phyloP scores from a whole-genome alignment of 257 asterid genomes.

The Nicotiana knightiana region DNA sequence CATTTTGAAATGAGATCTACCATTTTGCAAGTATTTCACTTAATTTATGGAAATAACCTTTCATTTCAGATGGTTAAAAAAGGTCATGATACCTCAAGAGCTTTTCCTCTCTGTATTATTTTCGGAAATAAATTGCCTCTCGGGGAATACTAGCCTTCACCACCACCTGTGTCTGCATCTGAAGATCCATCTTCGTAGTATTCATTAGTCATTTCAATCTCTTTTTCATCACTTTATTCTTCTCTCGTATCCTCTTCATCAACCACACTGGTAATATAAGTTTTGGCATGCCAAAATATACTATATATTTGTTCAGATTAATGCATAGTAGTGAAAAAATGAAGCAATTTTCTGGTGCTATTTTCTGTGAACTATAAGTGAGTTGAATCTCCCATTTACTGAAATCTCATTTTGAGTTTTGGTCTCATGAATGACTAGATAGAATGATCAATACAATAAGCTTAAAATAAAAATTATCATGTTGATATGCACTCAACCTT shows the following conservation, averaged over 20 bases:
- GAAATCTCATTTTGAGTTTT: too few species aligned
- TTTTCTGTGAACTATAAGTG: too few species aligned
- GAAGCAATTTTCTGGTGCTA: background rate
- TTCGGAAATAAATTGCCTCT: background rate
- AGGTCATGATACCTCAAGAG: conserved; percentile 2
- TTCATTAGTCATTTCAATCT: conserved; percentile 28
- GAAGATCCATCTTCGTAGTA: conserved; percentile 30
- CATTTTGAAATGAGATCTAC: background rate
- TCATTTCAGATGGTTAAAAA: background rate
- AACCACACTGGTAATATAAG: conserved; percentile 12
- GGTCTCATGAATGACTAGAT: too few species aligned
- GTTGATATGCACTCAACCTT: too few species aligned
- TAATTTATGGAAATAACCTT: too few species aligned
- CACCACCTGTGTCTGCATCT: conserved; percentile 36
- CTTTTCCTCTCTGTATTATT: background rate
- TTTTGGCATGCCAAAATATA: too few species aligned
- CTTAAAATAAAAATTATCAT: too few species aligned
- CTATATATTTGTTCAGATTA: too few species aligned
- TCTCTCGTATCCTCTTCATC: conserved; percentile 22
- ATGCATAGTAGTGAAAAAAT: too few species aligned
- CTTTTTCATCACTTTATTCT: conserved; percentile 31
- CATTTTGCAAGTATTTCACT: too few species aligned
- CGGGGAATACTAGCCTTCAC: conserved; percentile 30
- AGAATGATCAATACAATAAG: too few species aligned
- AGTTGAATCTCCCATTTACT: too few species aligned